Conservation (phyloP, 164 flowering plant species). For the Tetrastigma voinierianum region DNA sequence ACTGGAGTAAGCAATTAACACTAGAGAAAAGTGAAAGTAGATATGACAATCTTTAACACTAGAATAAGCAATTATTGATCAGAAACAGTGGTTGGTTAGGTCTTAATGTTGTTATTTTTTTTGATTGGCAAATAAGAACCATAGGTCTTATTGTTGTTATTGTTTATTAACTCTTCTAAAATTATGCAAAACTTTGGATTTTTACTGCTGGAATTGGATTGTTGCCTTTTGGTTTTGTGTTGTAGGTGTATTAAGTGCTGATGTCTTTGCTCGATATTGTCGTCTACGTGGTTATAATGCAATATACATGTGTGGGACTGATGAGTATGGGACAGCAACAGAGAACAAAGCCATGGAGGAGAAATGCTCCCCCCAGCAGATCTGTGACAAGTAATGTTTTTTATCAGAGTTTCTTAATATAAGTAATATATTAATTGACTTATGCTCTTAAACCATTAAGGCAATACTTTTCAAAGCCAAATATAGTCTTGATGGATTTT, state of each 20-base stretch:
- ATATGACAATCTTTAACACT: too few relatives aligned
- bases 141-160: neutral
- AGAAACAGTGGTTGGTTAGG: too few relatives aligned
- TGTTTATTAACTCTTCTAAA: neutral
- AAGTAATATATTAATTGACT: neutral
- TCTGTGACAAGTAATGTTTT: conserved; percentile 72
- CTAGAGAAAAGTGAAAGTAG: too few relatives aligned
- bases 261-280: conserved; percentile 84
- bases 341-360: conserved; percentile 90
- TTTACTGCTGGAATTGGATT: neutral
- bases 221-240: conserved; percentile 5
- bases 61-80: too few relatives aligned
- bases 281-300: conserved; percentile 70
- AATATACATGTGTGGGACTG: conserved; percentile 81
- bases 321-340: conserved; percentile 89
- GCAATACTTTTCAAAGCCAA: neutral
- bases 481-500: neutral
- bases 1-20: too few relatives aligned
- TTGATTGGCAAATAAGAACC: too few relatives aligned
- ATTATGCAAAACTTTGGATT: neutral
- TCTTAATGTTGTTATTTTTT: neutral
- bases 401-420: neutral
- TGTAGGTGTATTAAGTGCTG: conserved; percentile 85
- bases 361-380: conserved; percentile 65
- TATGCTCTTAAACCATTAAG: neutral